phyloP scores from a whole-genome alignment of 208 protist genomes.

The Trypanosomatidae sp. region DNA sequence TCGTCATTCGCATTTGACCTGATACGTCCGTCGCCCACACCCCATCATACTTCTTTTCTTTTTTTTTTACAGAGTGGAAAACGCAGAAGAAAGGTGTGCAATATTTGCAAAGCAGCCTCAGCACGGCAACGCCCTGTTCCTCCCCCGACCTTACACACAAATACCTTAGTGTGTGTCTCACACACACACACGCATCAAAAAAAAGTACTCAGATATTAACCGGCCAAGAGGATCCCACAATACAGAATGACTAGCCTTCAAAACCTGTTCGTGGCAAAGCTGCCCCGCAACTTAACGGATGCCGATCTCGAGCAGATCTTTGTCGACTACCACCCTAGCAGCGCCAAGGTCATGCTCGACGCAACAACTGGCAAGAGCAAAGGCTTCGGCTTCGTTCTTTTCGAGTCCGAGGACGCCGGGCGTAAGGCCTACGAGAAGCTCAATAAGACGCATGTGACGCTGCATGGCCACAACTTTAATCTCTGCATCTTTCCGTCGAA shows the following conservation, averaged over 20 bases:
- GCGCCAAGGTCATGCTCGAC: constrained; percentile 89
- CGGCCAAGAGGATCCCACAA: too few species aligned
- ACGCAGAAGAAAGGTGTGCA: too few species aligned
- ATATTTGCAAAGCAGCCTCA: too few species aligned
- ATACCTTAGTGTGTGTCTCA: too few species aligned
- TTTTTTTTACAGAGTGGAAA: too few species aligned
- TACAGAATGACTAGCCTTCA: constrained; percentile 89
- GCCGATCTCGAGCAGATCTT: constrained; percentile 78
- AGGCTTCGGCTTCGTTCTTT: constrained; percentile 98
- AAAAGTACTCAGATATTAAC: too few species aligned
- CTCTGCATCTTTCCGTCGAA: constrained; percentile 87
- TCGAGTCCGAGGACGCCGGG: constrained; percentile 87
- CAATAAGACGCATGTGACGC: constrained; percentile 59
- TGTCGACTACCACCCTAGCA: constrained; percentile 82
- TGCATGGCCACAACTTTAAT: constrained; percentile 68
- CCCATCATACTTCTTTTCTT: too few species aligned
- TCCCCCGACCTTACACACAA: too few species aligned
- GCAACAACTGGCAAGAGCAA: constrained; percentile 90
- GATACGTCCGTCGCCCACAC: too few species aligned
- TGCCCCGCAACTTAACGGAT: constrained; percentile 85
- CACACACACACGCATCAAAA: too few species aligned
- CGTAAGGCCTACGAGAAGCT: constrained; percentile 70
- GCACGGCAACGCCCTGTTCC: too few species aligned
- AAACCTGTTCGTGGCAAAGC: constrained; percentile 97
- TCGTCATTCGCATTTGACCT: too few species aligned